Evolutionary conservation across 805 yeast genomes (phyloP), one percentile per base, ranked within the genome.

Genomic region (Kodamaea jinghongensis): DNA sequence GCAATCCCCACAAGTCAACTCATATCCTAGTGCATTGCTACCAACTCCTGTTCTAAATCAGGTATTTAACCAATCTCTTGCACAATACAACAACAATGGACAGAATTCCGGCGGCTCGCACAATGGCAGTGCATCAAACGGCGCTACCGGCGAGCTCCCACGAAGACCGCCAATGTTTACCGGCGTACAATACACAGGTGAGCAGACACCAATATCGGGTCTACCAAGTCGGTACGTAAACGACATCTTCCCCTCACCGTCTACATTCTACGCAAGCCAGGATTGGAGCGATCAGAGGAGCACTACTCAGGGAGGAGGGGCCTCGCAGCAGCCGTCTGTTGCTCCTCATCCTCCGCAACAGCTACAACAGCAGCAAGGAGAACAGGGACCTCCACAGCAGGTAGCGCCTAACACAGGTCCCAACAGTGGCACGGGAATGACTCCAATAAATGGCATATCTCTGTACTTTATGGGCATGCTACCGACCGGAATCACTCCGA

Each of bases 221-320:
- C 63, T 86, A 16, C 90, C 95, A 2, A 77, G 86, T 2, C 70
- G 84, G 37, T 86, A 80, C 50, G 78, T 84, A 30, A 74, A 74
- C 43, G 95, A 86, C 50, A 67, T 83, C 55, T 79, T 86, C 51
- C 90, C 89, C 22, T 83, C 91, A 4, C 96, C 96, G 0, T 76
- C 81, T n/a, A 83, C 77, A 46, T 79, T 81, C 49, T 86, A 83
- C 51, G 76, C 80, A 5, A 71, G 78, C 2, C 73, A 66, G 34
- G 74, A 69, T 36, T 69, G 74, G 74, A 64, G 65, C 31, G 45
- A 40, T 27, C 44, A 34, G 9, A 26, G 35, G 10, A 30, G 33
- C 15, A 28, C 31, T 13, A 22, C 37, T 7, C 38, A 29, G 13
- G 28, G 17, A 5, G 17, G 20, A 2, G 28, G 13, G 12, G 14